Evolutionary conservation across 768 basidiomycete genomes (phyloP), one percentile per base, ranked within the genome.

Genomic region (Suillus tomentosus): DNA sequence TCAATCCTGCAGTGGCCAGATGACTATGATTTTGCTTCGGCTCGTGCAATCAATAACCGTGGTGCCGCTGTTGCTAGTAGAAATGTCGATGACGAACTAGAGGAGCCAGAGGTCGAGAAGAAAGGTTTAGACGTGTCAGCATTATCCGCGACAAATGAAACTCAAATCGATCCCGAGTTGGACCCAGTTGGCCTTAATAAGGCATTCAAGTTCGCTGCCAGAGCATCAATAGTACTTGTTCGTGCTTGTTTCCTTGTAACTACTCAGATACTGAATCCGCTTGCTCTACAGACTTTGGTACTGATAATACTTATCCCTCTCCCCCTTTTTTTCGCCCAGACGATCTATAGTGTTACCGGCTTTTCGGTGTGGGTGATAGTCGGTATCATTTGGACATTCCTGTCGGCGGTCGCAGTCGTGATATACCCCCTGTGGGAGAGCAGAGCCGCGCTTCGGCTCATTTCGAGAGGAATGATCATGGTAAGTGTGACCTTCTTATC

Each of bases 391-490:
- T 97, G 95, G 95, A 80, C 88, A 27, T 95, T 96, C 76, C 79
- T 82, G 59, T 94, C 92, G 1, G 80, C 87, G 5, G 81, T 89
- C 65, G 79, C 85, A 8, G 92, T 94, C 48, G 92, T 95, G 22
- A 27, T 96, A 15, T 94, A 94, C 70, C 95, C 95, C 22, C 78
- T 96, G 5, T 96, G 83, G 78, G 95, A 98, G 80, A 93, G 91
- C 61, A 80, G 92, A 48, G 78, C 66, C 5, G 92, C 91, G 0
- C 71, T 98, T 54, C 43, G 15, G 7, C 76, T 85, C 73, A 91
- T 96, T 57, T 40, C 66, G 31, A 74, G 72, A 56, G 92, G 93
- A 8, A 77, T 94, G 48, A 67, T 86, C 67, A 92, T 87, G 84
- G 92, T 89, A 47, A 59, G 62, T 14, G 13, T 43, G n/a, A 3